Base-by-base conservation (phyloP, 2,329 filamentous ascomycete species). In the Botryosphaeria dothidea region DNA sequence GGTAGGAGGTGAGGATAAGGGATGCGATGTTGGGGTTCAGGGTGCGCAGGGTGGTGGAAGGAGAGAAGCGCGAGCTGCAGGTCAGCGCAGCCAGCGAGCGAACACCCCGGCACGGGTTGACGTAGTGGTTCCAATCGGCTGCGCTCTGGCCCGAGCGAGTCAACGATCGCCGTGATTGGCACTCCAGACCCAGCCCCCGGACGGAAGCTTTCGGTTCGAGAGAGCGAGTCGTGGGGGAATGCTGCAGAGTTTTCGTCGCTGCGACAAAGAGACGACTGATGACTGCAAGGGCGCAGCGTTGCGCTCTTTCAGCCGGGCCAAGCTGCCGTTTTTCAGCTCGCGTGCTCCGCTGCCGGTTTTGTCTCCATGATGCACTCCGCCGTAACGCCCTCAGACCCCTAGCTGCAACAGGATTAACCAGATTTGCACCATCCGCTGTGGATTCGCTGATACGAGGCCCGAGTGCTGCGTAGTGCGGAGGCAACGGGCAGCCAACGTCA, bases 51-150 rank as follows among this genome's bases (percentile, higher is more conserved):
- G 56, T 60, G 56, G 56, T 60, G 56, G 56, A 60, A 9, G 56
- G 27, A 46, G 56, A 60, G 41, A 46, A n/a, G 19, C 23, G 54
- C 23, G n/a, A 57, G 62, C 41, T 27, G 62, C 51, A 57, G 49
- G 48, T 52, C 62, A 60, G 31, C 31, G 31, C 31, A 34, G 38
- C 38, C 38, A 41, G 56, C 41, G 41, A 21, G 43, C 56, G 56
- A 19, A 48, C n/a, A n/a, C 56, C 56, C 56, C 41, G 56, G 56
- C 27, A 9, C 34, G 34, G 51, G 43, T 58, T 64, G 62, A 64
- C 62, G 62, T 64, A 64, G 62, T n/a, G n/a, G n/a, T 62, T 60
- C 13, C 21, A 41, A 49, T 38, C 43, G 58, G 45, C 45, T 62
- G 17, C 29, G 15, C 13, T 5, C 41, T 49, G 57, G 57, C 36